Evolutionary conservation across 441 rosid species (phyloP), one percentile per base, ranked within the genome.

Genomic region (Erodium trifolium): DNA sequence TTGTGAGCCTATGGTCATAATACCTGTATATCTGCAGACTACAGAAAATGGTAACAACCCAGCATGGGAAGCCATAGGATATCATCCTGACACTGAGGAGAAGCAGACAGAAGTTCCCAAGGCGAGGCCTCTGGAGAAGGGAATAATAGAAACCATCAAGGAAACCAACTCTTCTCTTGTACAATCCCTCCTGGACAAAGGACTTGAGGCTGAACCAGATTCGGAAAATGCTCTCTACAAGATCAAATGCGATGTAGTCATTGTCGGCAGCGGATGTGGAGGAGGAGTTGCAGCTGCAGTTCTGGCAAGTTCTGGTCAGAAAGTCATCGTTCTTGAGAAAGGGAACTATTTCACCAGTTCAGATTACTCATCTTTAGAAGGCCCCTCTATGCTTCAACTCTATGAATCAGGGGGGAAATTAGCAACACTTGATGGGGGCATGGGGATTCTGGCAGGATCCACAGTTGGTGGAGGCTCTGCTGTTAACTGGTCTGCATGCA

Each of bases 281-380:
- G 99, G 99, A 13, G 96, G 96, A 2, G 97, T 93, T 9, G 96
- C 97, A 0, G 97, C 96, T 12, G 87, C 95, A 0, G 84, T 88
- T 16, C 84, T 93, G 31, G 95, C 96, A 3, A 69, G 81, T 66
- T 76, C 89, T 2, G 99, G 99, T 19, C 75, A 84, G 9, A 91
- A 87, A 70, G 99, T 93, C 6, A 29, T 91, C 35, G 89, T 93
- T 55, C 66, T 93, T 12, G 99, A 93, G 84, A 93, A 91, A 73
- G 99, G 97, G 67, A 82, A 78, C 70, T 91, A 93, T 76, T 93
- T 78, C 55, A 68, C 89, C 6, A 59, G 82, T 0, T 17, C 72
- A 0, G 95, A 91, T 63, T 89, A 86, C 70, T 73, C 91, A 64
- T 83, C 83, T 35, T 73, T 72, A 2, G 99, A 93, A 82, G 96